Evolutionary conservation across 176 grass and related monocot species (phyloP), one percentile per base, ranked within the genome.

Genomic region (Elaeis guineensis): DNA sequence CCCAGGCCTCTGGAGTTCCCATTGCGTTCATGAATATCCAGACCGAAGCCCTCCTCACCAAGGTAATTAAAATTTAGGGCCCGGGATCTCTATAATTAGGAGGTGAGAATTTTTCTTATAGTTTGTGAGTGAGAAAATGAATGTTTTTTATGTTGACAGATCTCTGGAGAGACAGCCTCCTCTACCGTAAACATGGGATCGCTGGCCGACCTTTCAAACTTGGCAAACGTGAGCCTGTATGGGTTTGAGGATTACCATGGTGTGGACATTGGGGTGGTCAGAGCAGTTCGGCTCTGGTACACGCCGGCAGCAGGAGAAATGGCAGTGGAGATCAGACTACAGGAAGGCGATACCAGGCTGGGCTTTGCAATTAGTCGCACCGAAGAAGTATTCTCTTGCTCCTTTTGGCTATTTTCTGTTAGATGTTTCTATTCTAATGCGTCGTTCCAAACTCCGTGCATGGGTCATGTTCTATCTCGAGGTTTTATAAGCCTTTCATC

Each of bases 241-340:
- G 79, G 94, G 6, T 99, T 99, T 57, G 88, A 99, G 83, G 94
- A 99, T 70, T 99, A 99, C 79, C 94, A 99, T 28, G 88, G 94
- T 29, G 71, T 99, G 56, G 88, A 99, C 76, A 89, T 99, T 56
- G 88, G 88, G 64, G 79, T 99, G 51, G 79, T 89, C 0, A 65
- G 85, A 15, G 79, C 88, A 0, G 82, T 86, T 52, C 77, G 85
- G 57, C 68, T 93, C 52, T 99, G 94, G 94, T 93, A 99, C 82
- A 54, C 82, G 4, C 68, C 82, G 9, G 57, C 52, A 19, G 82
- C 82, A 0, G 82, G 82, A 9, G 94, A 99, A 78, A 64, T 64
- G 53, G 59, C 71, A 57, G 17, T 93, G 56, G 85, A 99, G 74
- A 82, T 99, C 50, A 85, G 61, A 29, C 82, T 93, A 39, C 55